Conservation (phyloP, 2,329 filamentous ascomycete species). For the Fusarium mundagurra region DNA sequence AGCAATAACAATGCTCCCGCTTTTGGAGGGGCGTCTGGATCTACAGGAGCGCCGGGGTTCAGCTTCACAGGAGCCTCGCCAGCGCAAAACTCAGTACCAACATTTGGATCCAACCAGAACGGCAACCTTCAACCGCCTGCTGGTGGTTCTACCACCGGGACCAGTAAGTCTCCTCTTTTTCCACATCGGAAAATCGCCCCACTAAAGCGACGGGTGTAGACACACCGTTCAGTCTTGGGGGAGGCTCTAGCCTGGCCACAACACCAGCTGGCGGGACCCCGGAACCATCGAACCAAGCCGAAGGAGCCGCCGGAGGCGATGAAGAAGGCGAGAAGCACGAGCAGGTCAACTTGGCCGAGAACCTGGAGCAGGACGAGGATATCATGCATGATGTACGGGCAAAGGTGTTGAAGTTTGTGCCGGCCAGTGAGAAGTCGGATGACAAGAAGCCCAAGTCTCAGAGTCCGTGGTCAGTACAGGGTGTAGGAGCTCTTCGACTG, state of each 20-base stretch:
- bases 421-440: conserved; percentile 58
- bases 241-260: conserved; percentile 68
- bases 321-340: conserved; percentile 70
- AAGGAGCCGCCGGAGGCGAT: conserved; percentile 51
- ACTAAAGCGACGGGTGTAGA: conserved; percentile 61
- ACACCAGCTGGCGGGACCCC: conserved; percentile 68
- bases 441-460: conserved; percentile 58
- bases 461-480: conserved; percentile 74
- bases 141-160: conserved; percentile 58
- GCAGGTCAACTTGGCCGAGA: conserved; percentile 75
- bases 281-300: conserved; percentile 61
- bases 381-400: conserved; percentile 75
- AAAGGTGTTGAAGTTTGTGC: conserved; percentile 72
- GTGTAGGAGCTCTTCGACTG: conserved; percentile 76
- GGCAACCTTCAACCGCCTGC: conserved; percentile 54
- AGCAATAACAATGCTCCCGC: conserved; percentile 38
- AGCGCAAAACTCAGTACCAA: conserved; percentile 42
- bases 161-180: conserved; percentile 58
- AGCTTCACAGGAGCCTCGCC: conserved; percentile 52
- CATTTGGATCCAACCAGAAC: conserved; percentile 50
- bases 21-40: conserved; percentile 46
- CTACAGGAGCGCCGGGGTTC: conserved; percentile 48
- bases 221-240: conserved; percentile 66
- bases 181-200: conserved; percentile 54
- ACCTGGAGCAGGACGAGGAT: conserved; percentile 77